These are phyloP conservation scores for Lachnellula suecica DNA, from an alignment of 2,329 filamentous ascomycete species.

Conservation along the genomic window DNA sequence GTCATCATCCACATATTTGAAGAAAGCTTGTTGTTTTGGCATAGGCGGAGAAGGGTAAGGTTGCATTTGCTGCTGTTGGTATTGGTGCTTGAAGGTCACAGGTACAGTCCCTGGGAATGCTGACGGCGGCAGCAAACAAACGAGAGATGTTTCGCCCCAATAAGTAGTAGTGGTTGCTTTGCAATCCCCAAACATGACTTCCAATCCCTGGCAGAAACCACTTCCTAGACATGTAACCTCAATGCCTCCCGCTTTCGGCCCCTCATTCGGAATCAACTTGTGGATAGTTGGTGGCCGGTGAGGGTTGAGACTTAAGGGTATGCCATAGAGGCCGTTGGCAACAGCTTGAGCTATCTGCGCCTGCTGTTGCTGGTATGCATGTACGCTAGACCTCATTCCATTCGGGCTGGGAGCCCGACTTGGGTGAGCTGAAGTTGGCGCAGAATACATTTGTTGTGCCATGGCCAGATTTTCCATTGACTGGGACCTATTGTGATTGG, in stretches of 20 bases:
- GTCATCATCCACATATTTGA: constrained; percentile 74
- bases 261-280: constrained; percentile 81
- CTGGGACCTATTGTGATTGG: constrained; percentile 55
- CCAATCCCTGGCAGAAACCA: constrained; percentile 74
- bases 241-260: constrained; percentile 78
- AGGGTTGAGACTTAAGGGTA: constrained; percentile 49
- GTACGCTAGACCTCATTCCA: constrained; percentile 46
- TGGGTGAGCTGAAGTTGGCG: constrained; percentile 68
- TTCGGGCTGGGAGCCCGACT: constrained; percentile 78
- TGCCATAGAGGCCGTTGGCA: constrained; percentile 48
- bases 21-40: constrained; percentile 51
- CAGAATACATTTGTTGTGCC: constrained; percentile 63
- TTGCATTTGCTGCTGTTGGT: constrained; percentile 44
- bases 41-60: constrained; percentile 41
- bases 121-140: constrained; percentile 61
- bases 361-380: constrained; percentile 39
- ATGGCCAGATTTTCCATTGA: constrained; percentile 66
- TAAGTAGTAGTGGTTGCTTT: constrained; percentile 62
- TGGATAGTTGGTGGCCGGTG: constrained; percentile 67
- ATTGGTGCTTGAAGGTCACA: constrained; percentile 57
- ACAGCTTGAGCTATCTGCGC: constrained; percentile 48
- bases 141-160: constrained; percentile 62
- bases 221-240: constrained; percentile 85
- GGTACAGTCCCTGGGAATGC: constrained; percentile 56
- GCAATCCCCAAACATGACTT: constrained; percentile 80